Percentiles rank a stretch among this genome's conserved stretches.
Conservation (phyloP, 2,329 filamentous ascomycete genomes). For the Alternaria sp. region DNA sequence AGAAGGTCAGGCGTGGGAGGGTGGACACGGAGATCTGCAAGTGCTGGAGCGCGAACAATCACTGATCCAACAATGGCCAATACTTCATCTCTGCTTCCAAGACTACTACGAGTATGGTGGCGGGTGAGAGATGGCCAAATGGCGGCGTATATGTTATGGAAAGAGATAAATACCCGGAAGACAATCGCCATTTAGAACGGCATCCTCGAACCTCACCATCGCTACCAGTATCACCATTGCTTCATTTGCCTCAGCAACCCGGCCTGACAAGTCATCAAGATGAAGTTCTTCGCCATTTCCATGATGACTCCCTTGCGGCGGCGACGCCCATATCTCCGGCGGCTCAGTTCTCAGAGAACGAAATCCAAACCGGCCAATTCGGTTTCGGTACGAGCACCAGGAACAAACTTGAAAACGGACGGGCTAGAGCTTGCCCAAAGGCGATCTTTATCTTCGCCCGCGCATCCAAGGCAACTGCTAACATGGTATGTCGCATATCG, state of each 20-base stretch:
- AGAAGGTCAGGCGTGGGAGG: neutral
- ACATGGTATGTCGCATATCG: constrained; percentile 34
- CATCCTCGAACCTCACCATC: neutral
- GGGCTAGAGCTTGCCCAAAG: constrained; percentile 30
- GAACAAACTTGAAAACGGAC: constrained; percentile 38
- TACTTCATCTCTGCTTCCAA: constrained; percentile 9
- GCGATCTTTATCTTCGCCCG: constrained; percentile 44
- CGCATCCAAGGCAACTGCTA: constrained; percentile 36
- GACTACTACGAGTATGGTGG: neutral
- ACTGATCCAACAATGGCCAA: neutral
- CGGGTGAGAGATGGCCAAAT: neutral
- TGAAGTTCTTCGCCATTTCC: constrained; percentile 34
- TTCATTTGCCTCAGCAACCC: neutral
- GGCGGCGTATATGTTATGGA: neutral
- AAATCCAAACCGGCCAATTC: constrained; percentile 28
- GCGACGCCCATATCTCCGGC: constrained; percentile 25
- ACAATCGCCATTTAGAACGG: neutral
- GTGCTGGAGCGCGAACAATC: neutral
- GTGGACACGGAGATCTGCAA: neutral
- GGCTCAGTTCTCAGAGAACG: constrained; percentile 16
- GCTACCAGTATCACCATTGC: neutral
- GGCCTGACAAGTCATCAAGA: constrained; percentile 15
- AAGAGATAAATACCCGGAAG: neutral
- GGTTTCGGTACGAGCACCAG: constrained; percentile 17
- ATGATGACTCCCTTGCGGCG: constrained; percentile 23